phyloP scores from a whole-genome alignment of 257 asterid genomes.

The Euphrasia confusa region DNA sequence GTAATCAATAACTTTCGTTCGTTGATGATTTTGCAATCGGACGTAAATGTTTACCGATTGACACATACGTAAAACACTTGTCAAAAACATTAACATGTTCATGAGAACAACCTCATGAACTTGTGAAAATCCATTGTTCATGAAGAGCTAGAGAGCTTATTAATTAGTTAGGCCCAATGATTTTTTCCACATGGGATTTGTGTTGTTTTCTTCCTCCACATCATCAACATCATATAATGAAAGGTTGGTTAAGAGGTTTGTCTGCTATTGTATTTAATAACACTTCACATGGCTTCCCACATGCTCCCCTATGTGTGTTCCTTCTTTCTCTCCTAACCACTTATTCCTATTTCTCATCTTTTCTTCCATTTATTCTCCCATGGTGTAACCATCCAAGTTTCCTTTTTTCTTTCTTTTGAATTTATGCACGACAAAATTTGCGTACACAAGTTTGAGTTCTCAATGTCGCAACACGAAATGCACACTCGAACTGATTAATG shows the following conservation, averaged over 20 bases:
- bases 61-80: background rate
- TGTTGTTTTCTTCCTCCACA: slow-evolving; percentile 17
- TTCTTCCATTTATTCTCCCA: slow-evolving; percentile 11
- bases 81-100: slow-evolving; percentile 10
- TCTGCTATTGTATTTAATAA: slow-evolving; percentile 31
- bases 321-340: slow-evolving; percentile 18
- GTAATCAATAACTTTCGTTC: too few species aligned
- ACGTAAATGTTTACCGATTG: too few species aligned
- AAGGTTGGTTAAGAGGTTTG: slow-evolving; percentile 23
- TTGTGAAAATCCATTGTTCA: slow-evolving; percentile 14
- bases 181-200: slow-evolving; percentile 35
- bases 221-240: slow-evolving; percentile 22
- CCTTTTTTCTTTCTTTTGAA: too few species aligned
- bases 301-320: slow-evolving; percentile 23
- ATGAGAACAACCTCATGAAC: background rate
- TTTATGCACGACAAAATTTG: too few species aligned
- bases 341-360: slow-evolving; percentile 17
- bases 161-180: slow-evolving; percentile 6
- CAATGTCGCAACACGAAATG: too few species aligned
- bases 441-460: too few species aligned
- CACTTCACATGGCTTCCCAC: slow-evolving; percentile 70
- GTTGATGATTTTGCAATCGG: too few species aligned
- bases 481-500: too few species aligned
- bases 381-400: background rate
- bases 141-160: slow-evolving; percentile 11